Conservation (phyloP, 83 land plant genomes). For the Diphasiastrum complanatum region DNA sequence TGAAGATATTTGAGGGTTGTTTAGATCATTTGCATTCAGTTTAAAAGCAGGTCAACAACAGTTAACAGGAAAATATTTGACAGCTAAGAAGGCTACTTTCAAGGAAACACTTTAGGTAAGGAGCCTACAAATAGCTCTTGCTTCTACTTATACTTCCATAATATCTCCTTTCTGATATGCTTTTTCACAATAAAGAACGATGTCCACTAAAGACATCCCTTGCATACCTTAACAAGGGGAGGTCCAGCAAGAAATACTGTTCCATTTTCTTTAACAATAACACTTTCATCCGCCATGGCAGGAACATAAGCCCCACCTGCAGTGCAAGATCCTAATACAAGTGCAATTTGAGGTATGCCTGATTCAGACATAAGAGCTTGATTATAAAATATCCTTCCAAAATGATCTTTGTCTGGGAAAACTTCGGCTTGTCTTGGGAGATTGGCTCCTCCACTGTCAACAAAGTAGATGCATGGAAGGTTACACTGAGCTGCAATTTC, state of each 20-base stretch:
- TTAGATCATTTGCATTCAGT: too few relatives aligned
- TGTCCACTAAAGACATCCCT: too few relatives aligned
- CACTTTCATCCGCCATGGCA: constrained; percentile 99
- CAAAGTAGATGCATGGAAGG: constrained; percentile 87
- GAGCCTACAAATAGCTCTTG: too few relatives aligned
- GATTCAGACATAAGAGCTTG: constrained; percentile 85
- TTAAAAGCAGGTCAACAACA: too few relatives aligned
- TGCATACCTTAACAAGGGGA: constrained; percentile 93
- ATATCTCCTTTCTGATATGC: too few relatives aligned
- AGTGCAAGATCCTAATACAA: constrained; percentile 96
- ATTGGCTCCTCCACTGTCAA: constrained; percentile 97
- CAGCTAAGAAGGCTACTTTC: too few relatives aligned
- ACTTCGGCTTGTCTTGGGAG: constrained; percentile 98
- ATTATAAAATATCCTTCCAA: constrained; percentile 95
- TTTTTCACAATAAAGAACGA: too few relatives aligned
- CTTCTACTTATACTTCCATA: too few relatives aligned
- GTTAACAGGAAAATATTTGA: too few relatives aligned
- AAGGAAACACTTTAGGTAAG: too few relatives aligned
- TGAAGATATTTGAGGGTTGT: too few relatives aligned
- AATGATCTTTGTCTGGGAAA: constrained; percentile 90
- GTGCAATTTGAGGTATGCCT: constrained; percentile 90
- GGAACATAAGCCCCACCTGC: constrained; percentile 99
- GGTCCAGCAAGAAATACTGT: constrained; percentile 99
- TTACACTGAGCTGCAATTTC: constrained; percentile 85
- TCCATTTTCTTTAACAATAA: constrained; percentile 95